These are phyloP conservation scores for Magnolia kwangsiensis DNA, from an alignment of 164 flowering plant species.

Conservation along the genomic window DNA sequence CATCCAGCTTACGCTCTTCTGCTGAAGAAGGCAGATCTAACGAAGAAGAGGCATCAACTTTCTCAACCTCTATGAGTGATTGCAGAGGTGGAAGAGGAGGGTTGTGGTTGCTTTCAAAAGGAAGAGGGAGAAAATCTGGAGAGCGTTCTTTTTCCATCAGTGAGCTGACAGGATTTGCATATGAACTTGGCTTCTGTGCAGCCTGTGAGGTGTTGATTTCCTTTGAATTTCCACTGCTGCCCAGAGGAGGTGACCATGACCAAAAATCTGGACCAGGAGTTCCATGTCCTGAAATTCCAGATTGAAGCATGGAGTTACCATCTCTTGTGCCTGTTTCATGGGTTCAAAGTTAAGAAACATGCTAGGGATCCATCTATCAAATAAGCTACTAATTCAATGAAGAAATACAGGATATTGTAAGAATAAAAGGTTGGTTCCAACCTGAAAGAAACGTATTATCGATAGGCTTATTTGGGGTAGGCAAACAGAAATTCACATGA, in stretches of 20 bases:
- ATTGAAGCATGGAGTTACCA: conserved; percentile 4
- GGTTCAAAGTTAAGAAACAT: background rate
- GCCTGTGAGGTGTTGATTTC: conserved; percentile 18
- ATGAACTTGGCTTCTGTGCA: conserved; percentile 22
- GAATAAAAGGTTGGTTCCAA: background rate
- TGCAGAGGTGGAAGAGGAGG: conserved; percentile 76
- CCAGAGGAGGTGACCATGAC: conserved; percentile 84
- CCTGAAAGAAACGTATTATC: background rate
- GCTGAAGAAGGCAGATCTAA: conserved; percentile 26
- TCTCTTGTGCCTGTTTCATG: conserved; percentile 31
- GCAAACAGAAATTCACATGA: no score
- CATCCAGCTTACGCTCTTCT: conserved; percentile 42
- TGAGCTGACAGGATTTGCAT: conserved; percentile 24
- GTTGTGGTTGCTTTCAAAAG: conserved; percentile 29
- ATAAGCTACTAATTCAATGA: background rate
- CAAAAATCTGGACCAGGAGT: conserved; percentile 96
- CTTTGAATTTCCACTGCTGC: conserved; percentile 18
- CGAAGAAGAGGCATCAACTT: conserved; percentile 24
- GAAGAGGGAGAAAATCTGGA: conserved; percentile 47
- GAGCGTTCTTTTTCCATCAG: conserved; percentile 62
- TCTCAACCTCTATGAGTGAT: conserved; percentile 55
- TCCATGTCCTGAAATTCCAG: conserved; percentile 25
- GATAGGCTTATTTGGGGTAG: no score
- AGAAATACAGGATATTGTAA: background rate
- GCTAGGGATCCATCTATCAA: background rate